Evolutionary conservation across 495 filamentous ascomycete species (phyloP), one percentile per base, ranked within the genome.

Genomic region (Aspergillus biplanus): DNA sequence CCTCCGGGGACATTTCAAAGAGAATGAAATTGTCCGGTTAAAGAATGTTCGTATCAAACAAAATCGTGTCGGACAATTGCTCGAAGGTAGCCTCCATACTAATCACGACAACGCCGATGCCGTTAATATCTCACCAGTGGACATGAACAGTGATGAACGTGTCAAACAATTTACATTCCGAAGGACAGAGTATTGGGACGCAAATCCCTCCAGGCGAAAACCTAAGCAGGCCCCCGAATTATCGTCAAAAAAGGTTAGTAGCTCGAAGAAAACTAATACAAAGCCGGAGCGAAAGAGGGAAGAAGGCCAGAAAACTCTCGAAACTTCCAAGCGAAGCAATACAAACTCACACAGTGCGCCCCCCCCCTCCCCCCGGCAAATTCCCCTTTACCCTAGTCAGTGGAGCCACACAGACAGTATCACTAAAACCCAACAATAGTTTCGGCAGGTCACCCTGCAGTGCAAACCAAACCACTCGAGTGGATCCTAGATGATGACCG

Each of bases 51-150:
- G 86, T 32, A 80, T 93, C 65, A 94, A 90, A 56, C 31, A 35
- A 34, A 59, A 58, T 35, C 81, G 82, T 52, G 71, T 74, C 49
- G 75, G 71, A 59, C 76, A 75, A 1, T 83, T 80, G 39, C 73
- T 97, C 0, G 94, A 97, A 69, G 95, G 90, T 12, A 76, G 76
- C 33, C 68, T 99, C 31, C 89, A 89, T 60, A 81, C 81, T 53
- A 92, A 95, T 67, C 76, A 75, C 12, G 66, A 58, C 27, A 80
- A 73, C 63, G 78, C 80, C 4, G 71, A 80, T 3, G 83, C 84
- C 59, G 68, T 90, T 18, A 78, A 84, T 46, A 70, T 96, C 15
- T 69, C 74, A 7, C 65, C 80, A 3, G 61, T 90, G 46, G 69
- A 79, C 58, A 35, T 58, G 61, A 52, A 78, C 61, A 73, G 73